Base-by-base conservation (phyloP, 1,284 basidiomycete species). In the Fomitopsis palustris region DNA sequence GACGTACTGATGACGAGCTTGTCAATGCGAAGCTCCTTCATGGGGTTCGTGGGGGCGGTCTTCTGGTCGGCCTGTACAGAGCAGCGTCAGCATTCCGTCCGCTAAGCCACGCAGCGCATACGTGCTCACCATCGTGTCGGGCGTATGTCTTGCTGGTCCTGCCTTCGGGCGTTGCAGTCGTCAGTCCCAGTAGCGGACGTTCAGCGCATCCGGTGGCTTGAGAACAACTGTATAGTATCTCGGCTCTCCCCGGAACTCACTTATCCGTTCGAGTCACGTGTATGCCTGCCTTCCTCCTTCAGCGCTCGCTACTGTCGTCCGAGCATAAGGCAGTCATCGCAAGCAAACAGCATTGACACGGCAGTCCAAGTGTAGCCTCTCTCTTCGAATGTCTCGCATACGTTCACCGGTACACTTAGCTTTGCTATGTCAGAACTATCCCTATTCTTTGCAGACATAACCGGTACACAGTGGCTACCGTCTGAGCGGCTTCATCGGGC, bases 1-100 rank as follows among this genome's bases (percentile, higher is more conserved):
- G 19, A 59, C 93, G 72, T 78, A 96, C 94, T 99, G 87, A 99
- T 95, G 82, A 98, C 96, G 76, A 99, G 91, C 87, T 99, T 98
- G 83, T 98, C 96, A 75, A 98, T 96, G 71, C 87, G 87, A 71
- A 95, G 93, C 83, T 98, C 96, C 85, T 90, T 92, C 93, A 95
- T 95, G 74, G 88, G 86, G 85, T 95, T 95, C 72, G 88, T 86
- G 75, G 93, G 92, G 76, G 90, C 81, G 68, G 89, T 90, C 80
- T 94, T 93, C 80, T 87, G 81, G 74, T 95, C 93, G 81, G 93
- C 91, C 93, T 95, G 72, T 25, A 62, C n/a, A 21, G 25, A 19
- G 16, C 58, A 33, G 41, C 53, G 47, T 54, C 60, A 53, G 63
- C 56, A 57, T 55, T 17, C 61, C 27, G 56, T 31, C 41, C 21